Evolutionary conservation across 2,329 filamentous ascomycete genomes (phyloP).

Genomic region (Colletotrichum sp.): DNA sequence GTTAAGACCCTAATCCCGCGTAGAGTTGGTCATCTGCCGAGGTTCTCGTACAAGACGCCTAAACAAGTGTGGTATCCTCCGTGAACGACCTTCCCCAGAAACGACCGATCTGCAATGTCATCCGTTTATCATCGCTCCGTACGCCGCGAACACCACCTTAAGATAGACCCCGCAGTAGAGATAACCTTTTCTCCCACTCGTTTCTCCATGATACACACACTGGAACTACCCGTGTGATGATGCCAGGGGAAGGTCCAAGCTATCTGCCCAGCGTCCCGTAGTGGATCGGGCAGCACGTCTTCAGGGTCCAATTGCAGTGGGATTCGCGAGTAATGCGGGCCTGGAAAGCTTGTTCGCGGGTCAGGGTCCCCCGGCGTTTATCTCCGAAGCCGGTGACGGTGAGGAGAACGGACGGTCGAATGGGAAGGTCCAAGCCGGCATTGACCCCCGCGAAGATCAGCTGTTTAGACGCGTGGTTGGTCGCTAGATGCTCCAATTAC

Average conservation of each 20-base stretch:
- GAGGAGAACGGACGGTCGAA: not conserved
- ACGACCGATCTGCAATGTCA: not conserved
- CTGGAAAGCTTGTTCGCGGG: not conserved
- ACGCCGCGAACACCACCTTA: not conserved
- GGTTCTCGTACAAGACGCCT: not conserved
- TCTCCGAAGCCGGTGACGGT: constrained; percentile 4
- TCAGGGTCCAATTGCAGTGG: not conserved
- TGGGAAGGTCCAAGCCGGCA: constrained; percentile 19
- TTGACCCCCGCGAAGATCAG: not conserved
- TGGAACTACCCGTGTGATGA: not conserved
- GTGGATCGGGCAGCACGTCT: not conserved
- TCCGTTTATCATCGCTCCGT: not conserved
- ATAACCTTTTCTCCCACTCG: not conserved
- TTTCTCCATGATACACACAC: constrained; percentile 1
- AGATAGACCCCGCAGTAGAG: not conserved
- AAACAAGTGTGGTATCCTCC: not conserved
- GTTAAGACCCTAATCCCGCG: not conserved
- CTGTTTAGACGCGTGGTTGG: not conserved
- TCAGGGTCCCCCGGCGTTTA: not conserved
- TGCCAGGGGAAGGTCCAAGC: constrained; percentile 14
- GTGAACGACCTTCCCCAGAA: not conserved
- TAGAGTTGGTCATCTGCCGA: not conserved
- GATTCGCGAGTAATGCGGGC: constrained; percentile 1
- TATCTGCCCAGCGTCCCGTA: constrained; percentile 1
- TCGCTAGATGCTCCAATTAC: not conserved